A percentile compares a stretch with the other conserved stretches of the same genome.
Evolutionary conservation across 768 basidiomycete genomes (phyloP).

Genomic region (Russula earlei): DNA sequence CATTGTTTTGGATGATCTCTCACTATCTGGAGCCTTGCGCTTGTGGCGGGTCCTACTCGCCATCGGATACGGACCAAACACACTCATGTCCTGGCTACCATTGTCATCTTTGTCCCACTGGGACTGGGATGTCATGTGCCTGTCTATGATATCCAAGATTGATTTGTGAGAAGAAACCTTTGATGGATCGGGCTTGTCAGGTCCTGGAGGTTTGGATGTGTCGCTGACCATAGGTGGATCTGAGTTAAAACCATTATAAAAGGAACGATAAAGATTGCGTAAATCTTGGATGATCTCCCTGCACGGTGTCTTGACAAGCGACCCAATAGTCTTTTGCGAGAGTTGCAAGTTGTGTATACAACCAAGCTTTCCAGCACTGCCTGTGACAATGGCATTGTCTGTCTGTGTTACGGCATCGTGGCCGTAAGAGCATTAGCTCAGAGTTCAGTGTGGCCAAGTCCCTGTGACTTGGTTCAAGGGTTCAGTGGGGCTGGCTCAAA

Average conservation of each 20-base stretch:
- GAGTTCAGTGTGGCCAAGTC: no score
- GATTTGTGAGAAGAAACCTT: not conserved
- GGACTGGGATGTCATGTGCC: not conserved
- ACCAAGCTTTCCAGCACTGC: not conserved
- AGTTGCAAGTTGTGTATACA: not conserved
- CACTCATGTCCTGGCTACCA: no score
- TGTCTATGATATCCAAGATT: not conserved
- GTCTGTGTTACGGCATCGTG: no score
- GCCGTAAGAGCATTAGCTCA: no score
- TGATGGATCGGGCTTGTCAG: no score
- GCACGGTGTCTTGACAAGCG: not conserved
- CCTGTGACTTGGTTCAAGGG: not conserved
- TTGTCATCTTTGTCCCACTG: constrained; percentile 1
- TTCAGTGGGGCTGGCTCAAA: no score
- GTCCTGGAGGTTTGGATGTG: not conserved
- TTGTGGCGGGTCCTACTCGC: no score
- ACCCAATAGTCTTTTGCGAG: not conserved
- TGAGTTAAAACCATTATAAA: not conserved
- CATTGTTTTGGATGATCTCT: no score
- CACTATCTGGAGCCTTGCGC: no score
- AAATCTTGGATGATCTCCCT: not conserved
- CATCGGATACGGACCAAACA: no score
- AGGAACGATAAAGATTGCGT: not conserved
- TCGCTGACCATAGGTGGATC: not conserved
- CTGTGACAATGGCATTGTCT: not conserved